Percentiles rank a stretch among this genome's conserved stretches.
Conservation (phyloP, 225 moss, liverwort and hornwort species). For the Takakia lepidozioides region DNA sequence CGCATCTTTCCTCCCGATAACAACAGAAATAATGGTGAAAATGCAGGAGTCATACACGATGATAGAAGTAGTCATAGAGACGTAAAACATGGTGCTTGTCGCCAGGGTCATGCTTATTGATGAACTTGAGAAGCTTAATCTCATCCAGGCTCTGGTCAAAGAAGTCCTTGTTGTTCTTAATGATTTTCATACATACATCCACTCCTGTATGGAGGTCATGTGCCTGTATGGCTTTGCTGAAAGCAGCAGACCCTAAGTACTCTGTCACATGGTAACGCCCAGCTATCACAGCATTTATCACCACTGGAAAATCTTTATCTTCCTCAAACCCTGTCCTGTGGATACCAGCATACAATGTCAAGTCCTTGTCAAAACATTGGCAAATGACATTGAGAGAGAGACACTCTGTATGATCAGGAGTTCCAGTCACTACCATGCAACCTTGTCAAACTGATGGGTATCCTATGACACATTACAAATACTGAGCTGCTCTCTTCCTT, state of each 20-base stretch:
- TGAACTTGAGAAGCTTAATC: conserved; percentile 97
- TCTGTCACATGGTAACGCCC: conserved; percentile 97
- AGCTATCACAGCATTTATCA: conserved; percentile 70
- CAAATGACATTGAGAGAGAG: no score
- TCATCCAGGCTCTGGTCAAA: conserved; percentile 99
- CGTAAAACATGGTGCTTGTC: conserved; percentile 84
- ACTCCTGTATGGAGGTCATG: conserved; percentile 97
- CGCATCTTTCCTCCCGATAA: no score
- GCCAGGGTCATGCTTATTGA: conserved; percentile 93
- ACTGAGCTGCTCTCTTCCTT: no score
- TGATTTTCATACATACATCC: conserved; percentile 88
- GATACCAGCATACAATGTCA: no score
- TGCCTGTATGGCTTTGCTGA: conserved; percentile 99
- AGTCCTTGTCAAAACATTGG: no score
- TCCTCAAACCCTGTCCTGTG: conserved; percentile 75
- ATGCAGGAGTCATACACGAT: no score
- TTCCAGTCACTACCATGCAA: no score
- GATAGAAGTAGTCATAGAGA: conserved; percentile 90
- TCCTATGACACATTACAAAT: no score
- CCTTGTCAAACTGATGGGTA: no score
- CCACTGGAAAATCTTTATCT: conserved; percentile 69
- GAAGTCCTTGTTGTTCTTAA: conserved; percentile 98
- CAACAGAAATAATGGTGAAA: no score
- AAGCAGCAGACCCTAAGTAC: conserved; percentile 94
- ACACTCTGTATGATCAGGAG: no score